Base-by-base conservation (phyloP, 1,139 yeast species). In the Debaryomyces sp. region DNA sequence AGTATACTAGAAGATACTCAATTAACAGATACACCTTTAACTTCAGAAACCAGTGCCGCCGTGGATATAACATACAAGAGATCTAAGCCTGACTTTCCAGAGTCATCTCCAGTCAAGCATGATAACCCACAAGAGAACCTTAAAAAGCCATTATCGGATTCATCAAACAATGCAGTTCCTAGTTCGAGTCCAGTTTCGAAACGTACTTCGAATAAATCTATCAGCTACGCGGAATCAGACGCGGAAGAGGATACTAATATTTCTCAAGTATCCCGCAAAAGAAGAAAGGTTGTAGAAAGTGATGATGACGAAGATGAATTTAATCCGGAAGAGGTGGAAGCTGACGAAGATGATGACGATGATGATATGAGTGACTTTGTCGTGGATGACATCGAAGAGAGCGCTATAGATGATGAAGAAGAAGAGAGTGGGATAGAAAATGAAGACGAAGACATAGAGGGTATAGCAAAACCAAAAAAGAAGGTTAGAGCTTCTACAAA, bases 301-400 rank as follows among this genome's bases (percentile, higher is more conserved):
- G 80, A 74, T 33, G 71, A 60, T 41, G 75, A 72, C 12, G 75
- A 70, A 43, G 77, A 71, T n/a, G 77, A 67, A 10, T 73, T 71
- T 51, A 58, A 64, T 43, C 73, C 75, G 1, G 62, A 51, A 3
- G 60, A 50, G 3, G 63, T 51, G 3, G 63, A 55, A 3, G 67
- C 62, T 12, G 70, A 60, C 18, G 73, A 63, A 3, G 67, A 63
- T 10, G 70, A 60, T 21, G 75, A 63, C n/a, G 73, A 70, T 9
- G 70, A 67, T 21, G 73, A 71, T 43, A 67, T 73, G 75, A 71
- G 77, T 48, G 80, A 75, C 51, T 72, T 73, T 44, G 60, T 73
- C 3, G 78, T 64, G 4, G 77, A 71, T 6, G 77, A 72, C 35
- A 72, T 68, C 30, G 64, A 51, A 10, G 67, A 56, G 26, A 57